A percentile compares a stretch with the other conserved stretches of the same genome.
Evolutionary conservation across 768 basidiomycete genomes (phyloP).

Genomic region (Dictyophora rubrovolvata): DNA sequence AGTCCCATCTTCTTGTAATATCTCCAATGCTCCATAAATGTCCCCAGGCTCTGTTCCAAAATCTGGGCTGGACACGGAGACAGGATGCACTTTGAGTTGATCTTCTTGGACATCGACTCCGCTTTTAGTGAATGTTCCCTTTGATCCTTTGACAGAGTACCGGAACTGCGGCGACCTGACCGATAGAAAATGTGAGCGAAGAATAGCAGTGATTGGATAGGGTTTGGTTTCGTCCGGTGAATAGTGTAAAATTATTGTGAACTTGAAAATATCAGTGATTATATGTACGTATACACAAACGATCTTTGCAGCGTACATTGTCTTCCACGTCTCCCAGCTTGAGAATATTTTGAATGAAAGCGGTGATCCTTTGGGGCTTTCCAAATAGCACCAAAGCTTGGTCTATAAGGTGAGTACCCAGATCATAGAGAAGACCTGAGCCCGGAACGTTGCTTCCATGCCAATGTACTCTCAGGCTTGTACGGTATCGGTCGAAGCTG

Average conservation of each 20-base stretch:
- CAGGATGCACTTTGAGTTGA: constrained; percentile 49
- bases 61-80: constrained; percentile 32
- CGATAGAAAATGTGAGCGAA: constrained; percentile 62
- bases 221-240: constrained; percentile 3
- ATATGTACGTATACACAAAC: neutral
- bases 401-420: constrained; percentile 75
- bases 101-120: constrained; percentile 76
- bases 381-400: constrained; percentile 71
- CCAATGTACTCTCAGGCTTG: constrained; percentile 61
- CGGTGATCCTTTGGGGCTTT: constrained; percentile 55
- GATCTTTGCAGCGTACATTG: constrained; percentile 30
- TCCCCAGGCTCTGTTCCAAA: constrained; percentile 57
- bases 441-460: constrained; percentile 59
- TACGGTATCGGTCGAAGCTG: constrained; percentile 70
- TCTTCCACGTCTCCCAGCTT: constrained; percentile 65
- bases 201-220: constrained; percentile 54
- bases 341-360: constrained; percentile 59
- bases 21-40: constrained; percentile 55
- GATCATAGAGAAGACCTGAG: constrained; percentile 62
- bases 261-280: constrained; percentile 22
- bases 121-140: constrained; percentile 63
- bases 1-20: constrained; percentile 35
- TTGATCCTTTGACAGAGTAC: constrained; percentile 61
- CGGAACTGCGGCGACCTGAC: constrained; percentile 56
- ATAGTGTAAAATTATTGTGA: constrained; percentile 43